phyloP scores from a whole-genome alignment of 2,329 filamentous ascomycete genomes.

The Scopulariopsis brevicaulis region DNA sequence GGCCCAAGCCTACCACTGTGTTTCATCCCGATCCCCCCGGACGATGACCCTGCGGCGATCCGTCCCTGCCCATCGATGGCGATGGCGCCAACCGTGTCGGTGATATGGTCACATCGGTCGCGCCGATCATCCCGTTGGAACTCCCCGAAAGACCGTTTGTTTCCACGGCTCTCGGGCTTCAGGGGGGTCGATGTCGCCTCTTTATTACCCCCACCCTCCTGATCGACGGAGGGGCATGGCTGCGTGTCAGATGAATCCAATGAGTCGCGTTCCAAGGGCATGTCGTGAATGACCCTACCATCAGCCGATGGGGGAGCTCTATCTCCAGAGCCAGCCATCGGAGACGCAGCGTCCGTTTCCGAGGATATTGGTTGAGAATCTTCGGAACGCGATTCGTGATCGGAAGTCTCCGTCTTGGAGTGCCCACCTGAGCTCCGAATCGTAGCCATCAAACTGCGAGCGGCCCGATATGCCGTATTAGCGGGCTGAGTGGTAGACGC shows the following conservation, averaged over 20 bases:
- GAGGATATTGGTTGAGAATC: not conserved
- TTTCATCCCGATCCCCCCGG: slow-evolving; percentile 97
- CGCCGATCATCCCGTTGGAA: slow-evolving; percentile 24
- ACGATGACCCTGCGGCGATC: slow-evolving; percentile 91
- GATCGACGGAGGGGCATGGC: not conserved
- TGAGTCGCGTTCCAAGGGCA: not conserved
- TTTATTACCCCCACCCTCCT: not conserved
- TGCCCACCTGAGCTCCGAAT: not conserved
- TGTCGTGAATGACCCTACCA: not conserved
- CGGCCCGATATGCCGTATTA: not conserved
- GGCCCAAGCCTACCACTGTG: slow-evolving; percentile 84
- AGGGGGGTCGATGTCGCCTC: not conserved
- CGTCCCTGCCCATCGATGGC: slow-evolving; percentile 77
- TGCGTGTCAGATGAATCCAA: not conserved
- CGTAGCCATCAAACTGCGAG: not conserved
- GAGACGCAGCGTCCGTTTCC: not conserved
- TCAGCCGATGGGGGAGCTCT: not conserved
- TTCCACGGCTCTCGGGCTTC: not conserved
- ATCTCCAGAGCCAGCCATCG: not conserved
- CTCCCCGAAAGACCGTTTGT: not conserved
- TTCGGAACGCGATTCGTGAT: not conserved
- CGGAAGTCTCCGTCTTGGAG: not conserved
- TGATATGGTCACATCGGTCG: slow-evolving; percentile 34
- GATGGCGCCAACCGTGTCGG: slow-evolving; percentile 92
- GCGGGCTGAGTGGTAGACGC: not conserved